A percentile compares a stretch with the other conserved stretches of the same genome.
Conservation (phyloP, 2,329 filamentous ascomycete genomes). For the Aspergillus vadensis region DNA sequence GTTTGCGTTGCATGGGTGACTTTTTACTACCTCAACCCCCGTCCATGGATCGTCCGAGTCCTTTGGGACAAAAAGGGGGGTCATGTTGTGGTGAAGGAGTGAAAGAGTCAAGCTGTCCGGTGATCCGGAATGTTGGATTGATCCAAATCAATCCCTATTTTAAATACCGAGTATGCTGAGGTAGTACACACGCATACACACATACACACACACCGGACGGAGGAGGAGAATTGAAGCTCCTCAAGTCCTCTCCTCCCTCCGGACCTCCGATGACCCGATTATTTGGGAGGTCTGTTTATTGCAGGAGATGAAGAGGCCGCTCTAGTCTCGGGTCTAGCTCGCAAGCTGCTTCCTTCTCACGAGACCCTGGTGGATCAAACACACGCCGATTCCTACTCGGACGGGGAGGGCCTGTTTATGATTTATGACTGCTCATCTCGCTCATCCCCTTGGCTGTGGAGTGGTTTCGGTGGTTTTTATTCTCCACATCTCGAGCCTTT, state of each 20-base stretch:
- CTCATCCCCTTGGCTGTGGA: constrained; percentile 11
- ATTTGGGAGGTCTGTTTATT: not conserved
- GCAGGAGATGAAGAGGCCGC: constrained; percentile 1
- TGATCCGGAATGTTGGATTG: constrained; percentile 4
- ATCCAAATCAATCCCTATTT: not conserved
- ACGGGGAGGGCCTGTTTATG: constrained; percentile 16
- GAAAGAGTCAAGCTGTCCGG: not conserved
- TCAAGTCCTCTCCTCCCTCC: not conserved
- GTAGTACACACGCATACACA: not conserved
- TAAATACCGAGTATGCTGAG: constrained; percentile 3
- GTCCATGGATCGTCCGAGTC: constrained; percentile 10
- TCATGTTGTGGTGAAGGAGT: not conserved
- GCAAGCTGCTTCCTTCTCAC: constrained; percentile 13
- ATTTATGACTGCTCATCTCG: constrained; percentile 21
- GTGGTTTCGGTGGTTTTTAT: constrained; percentile 14
- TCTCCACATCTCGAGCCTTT: constrained; percentile 14
- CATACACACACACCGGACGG: too few species aligned
- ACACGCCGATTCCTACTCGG: constrained; percentile 17
- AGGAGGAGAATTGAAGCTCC: too few species aligned
- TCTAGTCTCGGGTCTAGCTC: not conserved
- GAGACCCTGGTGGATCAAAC: constrained; percentile 20
- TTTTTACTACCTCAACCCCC: not conserved
- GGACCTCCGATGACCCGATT: not conserved
- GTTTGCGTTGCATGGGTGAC: constrained; percentile 8
- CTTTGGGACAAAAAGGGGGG: not conserved